Percentiles rank a stretch among this genome's conserved stretches.
Conservation (phyloP, 2,329 filamentous ascomycete genomes). For the Clonostachys rosea region DNA sequence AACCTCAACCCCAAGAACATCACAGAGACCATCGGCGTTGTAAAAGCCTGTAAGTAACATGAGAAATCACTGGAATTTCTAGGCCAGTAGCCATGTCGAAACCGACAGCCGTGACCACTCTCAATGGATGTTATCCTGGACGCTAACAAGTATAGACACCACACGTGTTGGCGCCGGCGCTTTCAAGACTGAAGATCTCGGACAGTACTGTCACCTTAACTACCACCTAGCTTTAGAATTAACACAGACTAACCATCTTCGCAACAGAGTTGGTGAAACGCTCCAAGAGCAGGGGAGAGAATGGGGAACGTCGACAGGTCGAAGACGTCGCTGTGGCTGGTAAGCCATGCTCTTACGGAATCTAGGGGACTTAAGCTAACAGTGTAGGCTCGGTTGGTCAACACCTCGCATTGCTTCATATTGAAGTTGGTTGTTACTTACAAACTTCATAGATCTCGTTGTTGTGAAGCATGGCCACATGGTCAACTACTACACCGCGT, state of each 20-base stretch:
- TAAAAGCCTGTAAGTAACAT: constrained; percentile 43
- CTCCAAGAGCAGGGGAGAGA: constrained; percentile 41
- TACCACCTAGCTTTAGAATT: constrained; percentile 8
- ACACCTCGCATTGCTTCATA: no score
- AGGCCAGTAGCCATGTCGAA: not conserved
- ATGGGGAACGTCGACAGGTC: constrained; percentile 46
- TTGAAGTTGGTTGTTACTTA: no score
- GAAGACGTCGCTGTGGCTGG: constrained; percentile 55
- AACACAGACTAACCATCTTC: constrained; percentile 9
- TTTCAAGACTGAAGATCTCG: constrained; percentile 60
- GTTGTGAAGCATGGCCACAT: constrained; percentile 17
- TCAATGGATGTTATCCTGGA: not conserved
- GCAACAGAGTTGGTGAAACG: constrained; percentile 28
- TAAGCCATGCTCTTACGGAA: constrained; percentile 9
- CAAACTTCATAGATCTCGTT: constrained; percentile 51
- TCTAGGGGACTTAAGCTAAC: no score
- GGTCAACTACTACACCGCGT: constrained; percentile 60
- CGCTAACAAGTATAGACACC: constrained; percentile 37
- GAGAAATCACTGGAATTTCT: not conserved
- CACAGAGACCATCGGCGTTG: constrained; percentile 57
- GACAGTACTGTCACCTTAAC: constrained; percentile 18
- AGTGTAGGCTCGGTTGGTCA: no score
- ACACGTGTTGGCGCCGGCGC: constrained; percentile 57
- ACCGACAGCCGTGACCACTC: not conserved
- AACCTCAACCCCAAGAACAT: constrained; percentile 57